Evolutionary conservation across 2,329 filamentous ascomycete genomes (phyloP), one percentile per base, ranked within the genome.

Genomic region (Aspergillus oerlinghausenensis): DNA sequence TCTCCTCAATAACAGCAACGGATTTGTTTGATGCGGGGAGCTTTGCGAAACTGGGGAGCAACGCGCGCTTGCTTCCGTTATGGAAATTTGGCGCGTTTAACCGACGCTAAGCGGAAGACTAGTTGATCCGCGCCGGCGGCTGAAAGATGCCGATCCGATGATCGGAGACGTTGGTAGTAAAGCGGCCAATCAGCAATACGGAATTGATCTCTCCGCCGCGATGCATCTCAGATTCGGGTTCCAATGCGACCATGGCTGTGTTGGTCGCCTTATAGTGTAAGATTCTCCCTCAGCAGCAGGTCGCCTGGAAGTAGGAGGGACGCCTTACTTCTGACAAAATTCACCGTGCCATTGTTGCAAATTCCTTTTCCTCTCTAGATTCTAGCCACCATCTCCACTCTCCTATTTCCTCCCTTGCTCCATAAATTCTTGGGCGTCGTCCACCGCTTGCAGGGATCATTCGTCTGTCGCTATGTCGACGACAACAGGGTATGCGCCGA

Each of bases 381-480:
- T 23, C 43, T 47, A 23, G 23, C 43, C 10, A 47, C 43, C 23
- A 26, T 47, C 43, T 23, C 43, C 21, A 14, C 19, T 47, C 21
- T 47, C 26, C 32, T 52, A 10, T 35, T 8, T 19, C 25, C n/a
- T 19, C 2, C 32, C 38, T 23, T 21, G 19, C 40, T 48, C 38
- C 40, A 42, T 48, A 14, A 51, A 40, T 48, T 26, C 38, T 50
- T 11, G 38, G 17, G 47, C 17, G 29, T n/a, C 43, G 50, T 28
- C n/a, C 57, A 65, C 63, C 60, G 58, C 50, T 58, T 58, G 55
- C 61, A 55, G 60, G 58, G 56, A 40, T 47, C 45, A 57, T 52
- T 50, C 43, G 49, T 54, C 10, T 45, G 47, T 38, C 54, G 60
- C 51, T 45, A 84, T 84, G 82, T 76, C 82, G 49, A 84, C 82